Percentiles rank a stretch among this genome's conserved stretches.
phyloP scores from a whole-genome alignment of 371 early-diverging fungal species.

The Lichtheimia ornata region DNA sequence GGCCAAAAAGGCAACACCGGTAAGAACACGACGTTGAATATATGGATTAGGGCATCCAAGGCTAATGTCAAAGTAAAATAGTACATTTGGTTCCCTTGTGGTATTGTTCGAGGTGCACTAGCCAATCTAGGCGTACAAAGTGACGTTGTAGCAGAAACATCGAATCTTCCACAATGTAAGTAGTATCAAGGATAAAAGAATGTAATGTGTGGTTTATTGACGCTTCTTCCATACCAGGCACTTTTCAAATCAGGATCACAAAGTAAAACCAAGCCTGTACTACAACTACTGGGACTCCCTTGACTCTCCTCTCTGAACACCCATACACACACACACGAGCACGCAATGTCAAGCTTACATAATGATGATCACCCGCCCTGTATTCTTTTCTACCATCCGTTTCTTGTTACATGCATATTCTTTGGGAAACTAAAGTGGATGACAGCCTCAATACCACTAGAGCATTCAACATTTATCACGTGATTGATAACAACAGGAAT shows the following conservation, averaged over 20 bases:
- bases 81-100: conserved; percentile 95
- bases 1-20: conserved; percentile 76
- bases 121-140: conserved; percentile 87
- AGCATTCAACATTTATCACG: too few species aligned
- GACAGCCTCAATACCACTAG: too few species aligned
- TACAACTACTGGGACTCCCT: too few species aligned
- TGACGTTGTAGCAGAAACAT: conserved; percentile 87
- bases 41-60: not conserved
- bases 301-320: too few species aligned
- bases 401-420: too few species aligned
- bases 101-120: conserved; percentile 91
- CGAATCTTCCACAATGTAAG: conserved; percentile 88
- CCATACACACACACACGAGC: too few species aligned
- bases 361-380: too few species aligned
- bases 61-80: conserved; percentile 24
- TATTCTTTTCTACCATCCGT: too few species aligned
- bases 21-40: conserved; percentile 37
- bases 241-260: conserved; percentile 88
- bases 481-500: too few species aligned
- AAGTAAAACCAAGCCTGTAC: conserved; percentile 28
- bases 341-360: too few species aligned
- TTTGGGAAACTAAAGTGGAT: too few species aligned
- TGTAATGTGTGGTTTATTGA: not conserved
- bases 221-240: conserved; percentile 39
- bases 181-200: not conserved